Conservation (phyloP, 805 yeast species). For the Ogataea ramenticola region DNA sequence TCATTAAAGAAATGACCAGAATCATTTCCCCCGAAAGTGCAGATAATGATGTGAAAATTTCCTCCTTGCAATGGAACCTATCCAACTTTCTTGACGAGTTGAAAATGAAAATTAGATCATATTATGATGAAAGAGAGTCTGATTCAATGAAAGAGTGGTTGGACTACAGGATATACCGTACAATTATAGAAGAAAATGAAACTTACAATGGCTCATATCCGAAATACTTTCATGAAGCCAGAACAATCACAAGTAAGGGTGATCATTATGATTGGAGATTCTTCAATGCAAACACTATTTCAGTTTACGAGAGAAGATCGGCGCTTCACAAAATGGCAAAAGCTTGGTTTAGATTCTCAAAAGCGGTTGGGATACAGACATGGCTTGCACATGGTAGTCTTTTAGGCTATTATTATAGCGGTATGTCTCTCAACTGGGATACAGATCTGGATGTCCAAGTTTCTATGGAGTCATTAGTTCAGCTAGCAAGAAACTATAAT, state of each 20-base stretch:
- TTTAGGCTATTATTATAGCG: slow-evolving; percentile 58
- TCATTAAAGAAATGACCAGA: no score
- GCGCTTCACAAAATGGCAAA: slow-evolving; percentile 41
- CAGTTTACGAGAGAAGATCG: slow-evolving; percentile 14
- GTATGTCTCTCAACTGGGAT: slow-evolving; percentile 54
- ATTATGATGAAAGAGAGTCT: neutral
- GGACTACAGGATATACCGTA: slow-evolving; percentile 6
- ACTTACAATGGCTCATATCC: slow-evolving; percentile 7
- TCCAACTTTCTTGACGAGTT: neutral
- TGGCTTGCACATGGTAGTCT: slow-evolving; percentile 64
- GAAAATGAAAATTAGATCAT: neutral
- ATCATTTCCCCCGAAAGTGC: no score
- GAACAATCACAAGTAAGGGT: slow-evolving; percentile 23
- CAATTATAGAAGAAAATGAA: slow-evolving; percentile 1
- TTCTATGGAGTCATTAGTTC: slow-evolving; percentile 36
- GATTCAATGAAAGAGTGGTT: neutral
- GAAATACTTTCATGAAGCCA: slow-evolving; percentile 38
- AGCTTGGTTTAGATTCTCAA: slow-evolving; percentile 47
- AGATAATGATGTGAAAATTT: no score
- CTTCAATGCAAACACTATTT: slow-evolving; percentile 22
- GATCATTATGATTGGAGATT: slow-evolving; percentile 42
- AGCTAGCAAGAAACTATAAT: slow-evolving; percentile 39
- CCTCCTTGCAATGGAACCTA: no score
- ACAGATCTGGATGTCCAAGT: slow-evolving; percentile 56
- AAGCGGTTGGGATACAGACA: slow-evolving; percentile 35